Conservation (phyloP, 768 basidiomycete genomes). For the Suillus fuscotomentosus region DNA sequence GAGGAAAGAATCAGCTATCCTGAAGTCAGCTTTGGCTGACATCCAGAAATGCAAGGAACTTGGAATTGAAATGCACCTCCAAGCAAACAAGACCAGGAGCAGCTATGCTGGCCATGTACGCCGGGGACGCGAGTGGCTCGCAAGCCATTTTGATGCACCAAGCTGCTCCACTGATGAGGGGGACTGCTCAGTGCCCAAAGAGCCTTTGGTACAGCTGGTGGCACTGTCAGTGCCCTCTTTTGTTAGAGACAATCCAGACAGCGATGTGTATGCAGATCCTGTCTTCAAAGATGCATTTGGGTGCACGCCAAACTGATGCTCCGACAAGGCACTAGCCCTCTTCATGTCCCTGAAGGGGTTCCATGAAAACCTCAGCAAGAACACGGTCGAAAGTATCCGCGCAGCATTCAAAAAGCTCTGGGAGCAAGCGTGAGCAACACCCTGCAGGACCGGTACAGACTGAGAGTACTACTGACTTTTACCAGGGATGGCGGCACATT, state of each 20-base stretch:
- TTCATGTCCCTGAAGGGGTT: slow-evolving; percentile 5
- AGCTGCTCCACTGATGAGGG: no score
- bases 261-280: background rate
- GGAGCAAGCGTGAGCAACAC: slow-evolving; percentile 3
- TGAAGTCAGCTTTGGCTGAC: no score
- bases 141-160: background rate
- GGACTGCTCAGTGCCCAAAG: no score
- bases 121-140: background rate
- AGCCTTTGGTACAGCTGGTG: no score
- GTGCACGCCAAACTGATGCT: background rate
- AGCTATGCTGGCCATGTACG: slow-evolving; percentile 9
- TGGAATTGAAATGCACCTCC: slow-evolving; percentile 3
- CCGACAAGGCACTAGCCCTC: background rate
- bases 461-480: background rate
- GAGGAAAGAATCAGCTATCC: no score
- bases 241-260: no score
- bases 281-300: background rate
- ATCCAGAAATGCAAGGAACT: background rate
- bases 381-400: background rate
- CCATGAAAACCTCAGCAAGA: background rate
- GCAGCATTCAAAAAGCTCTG: slow-evolving; percentile 9
- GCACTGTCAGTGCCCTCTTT: no score
- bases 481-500: background rate
- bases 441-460: background rate
- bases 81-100: background rate